Evolutionary conservation across 306 rosid genomes (phyloP).

Genomic region (Echinosophora koreensis): DNA sequence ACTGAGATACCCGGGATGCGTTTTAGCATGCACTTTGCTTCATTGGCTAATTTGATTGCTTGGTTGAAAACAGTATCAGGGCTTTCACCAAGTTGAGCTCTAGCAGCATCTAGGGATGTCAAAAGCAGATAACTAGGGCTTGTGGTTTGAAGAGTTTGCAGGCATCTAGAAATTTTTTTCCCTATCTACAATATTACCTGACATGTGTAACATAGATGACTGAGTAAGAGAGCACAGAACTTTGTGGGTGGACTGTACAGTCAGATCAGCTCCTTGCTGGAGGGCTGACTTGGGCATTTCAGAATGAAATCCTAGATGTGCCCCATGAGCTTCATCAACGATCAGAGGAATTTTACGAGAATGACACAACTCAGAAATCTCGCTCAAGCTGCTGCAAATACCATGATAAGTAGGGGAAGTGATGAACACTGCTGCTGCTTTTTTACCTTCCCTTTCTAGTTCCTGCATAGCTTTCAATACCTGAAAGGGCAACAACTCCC

Average conservation of each 20-base stretch:
- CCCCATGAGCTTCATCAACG: conserved; percentile 97
- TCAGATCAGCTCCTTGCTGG: conserved; percentile 80
- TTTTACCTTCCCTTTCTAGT: conserved; percentile 65
- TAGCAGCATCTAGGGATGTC: conserved; percentile 91
- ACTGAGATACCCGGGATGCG: conserved; percentile 64
- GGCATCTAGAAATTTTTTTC: conserved; percentile 72
- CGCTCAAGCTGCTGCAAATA: conserved; percentile 69
- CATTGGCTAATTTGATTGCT: conserved; percentile 64
- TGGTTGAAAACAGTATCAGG: conserved; percentile 62
- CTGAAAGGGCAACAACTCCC: conserved; percentile 48
- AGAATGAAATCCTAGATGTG: conserved; percentile 88
- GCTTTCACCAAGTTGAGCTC: conserved; percentile 80
- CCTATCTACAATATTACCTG: conserved; percentile 64
- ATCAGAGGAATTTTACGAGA: conserved; percentile 76
- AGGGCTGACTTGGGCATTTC: conserved; percentile 77
- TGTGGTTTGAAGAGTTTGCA: conserved; percentile 85
- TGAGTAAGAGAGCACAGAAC: conserved; percentile 89
- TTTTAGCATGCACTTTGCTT: conserved; percentile 56
- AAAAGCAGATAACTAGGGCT: conserved; percentile 93
- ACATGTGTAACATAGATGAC: conserved; percentile 91
- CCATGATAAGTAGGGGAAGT: conserved; percentile 94
- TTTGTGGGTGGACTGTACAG: conserved; percentile 83
- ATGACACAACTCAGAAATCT: conserved; percentile 79
- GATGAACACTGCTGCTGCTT: conserved; percentile 76
- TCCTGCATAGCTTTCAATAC: conserved; percentile 73